Base-by-base conservation (phyloP, 352 stramenopile genomes). In the Phytophthora tentaculata region DNA sequence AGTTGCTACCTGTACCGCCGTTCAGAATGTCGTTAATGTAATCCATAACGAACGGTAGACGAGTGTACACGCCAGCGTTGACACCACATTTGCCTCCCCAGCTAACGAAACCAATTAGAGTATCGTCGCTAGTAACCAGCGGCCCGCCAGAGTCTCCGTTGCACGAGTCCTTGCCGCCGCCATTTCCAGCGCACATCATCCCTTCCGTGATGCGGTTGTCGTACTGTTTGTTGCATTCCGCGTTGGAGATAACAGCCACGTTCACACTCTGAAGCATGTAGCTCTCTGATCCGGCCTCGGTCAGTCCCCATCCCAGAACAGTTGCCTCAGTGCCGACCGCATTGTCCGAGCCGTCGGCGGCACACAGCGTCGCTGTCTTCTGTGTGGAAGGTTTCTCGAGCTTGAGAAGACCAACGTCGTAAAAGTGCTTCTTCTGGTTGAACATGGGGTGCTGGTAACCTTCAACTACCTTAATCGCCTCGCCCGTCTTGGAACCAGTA, bases 101-200 rank as follows among this genome's bases (percentile, higher is more conserved):
- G 55, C 80, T 89, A 14, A 89, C 82, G 20, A 91, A 61, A 5
- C 83, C 83, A 56, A 91, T 69, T 13, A 88, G 52, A 48, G 62
- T 79, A 37, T 84, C 61, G 56, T 75, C 69, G 19, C 47, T 78
- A 6, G 67, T 69, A 23, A 89, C 72, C 16, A 91, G 66, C 5
- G 83, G 77, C 16, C 83, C 83, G 9, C 83, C 83, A 3, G 79
- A 89, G 75, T 89, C 83, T 29, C 83, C 80, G 50, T 87, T 84
- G 75, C 83, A 91, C 35, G 79, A 80, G 56, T 85, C 78, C 52
- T 88, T 83, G 45, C 73, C 76, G 16, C 59, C 57, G 2, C 72
- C 71, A 5, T 76, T 67, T n/a, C 83, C 80, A 10, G 83, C 83
- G 41, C 83, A 91, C 19, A 88, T 61, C 83, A 89, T 91, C 17